Evolutionary conservation across 139 green algal genomes (phyloP).

Genomic region (Micromonas pusilla): DNA sequence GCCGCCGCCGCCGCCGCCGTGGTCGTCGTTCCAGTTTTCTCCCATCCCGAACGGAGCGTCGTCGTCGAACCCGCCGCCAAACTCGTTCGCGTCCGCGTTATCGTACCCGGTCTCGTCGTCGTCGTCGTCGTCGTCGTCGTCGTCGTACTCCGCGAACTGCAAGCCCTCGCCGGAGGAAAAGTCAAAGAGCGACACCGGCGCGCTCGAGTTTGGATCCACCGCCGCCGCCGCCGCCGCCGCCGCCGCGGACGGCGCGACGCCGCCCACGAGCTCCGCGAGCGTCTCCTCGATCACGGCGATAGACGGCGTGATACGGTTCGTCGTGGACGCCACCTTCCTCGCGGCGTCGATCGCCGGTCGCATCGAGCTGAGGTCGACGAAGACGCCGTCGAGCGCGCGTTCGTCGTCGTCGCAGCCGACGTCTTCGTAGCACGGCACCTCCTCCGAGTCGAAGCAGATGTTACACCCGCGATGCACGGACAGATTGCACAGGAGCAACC

Average conservation of each 20-base stretch:
- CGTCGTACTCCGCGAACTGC: slow-evolving; percentile 25
- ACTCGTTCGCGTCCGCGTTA: slow-evolving; percentile 21
- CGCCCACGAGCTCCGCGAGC: slow-evolving; percentile 1
- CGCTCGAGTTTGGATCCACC: neutral
- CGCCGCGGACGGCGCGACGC: neutral
- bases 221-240: neutral
- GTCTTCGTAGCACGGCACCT: slow-evolving; percentile 15
- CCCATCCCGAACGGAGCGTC: neutral
- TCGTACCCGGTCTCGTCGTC: neutral
- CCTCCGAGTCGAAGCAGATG: slow-evolving; percentile 26
- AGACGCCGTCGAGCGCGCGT: neutral
- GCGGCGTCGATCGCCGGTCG: neutral
- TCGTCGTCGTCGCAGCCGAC: slow-evolving; percentile 1
- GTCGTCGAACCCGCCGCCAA: slow-evolving; percentile 14
- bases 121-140: slow-evolving; percentile 28
- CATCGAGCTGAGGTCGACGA: neutral
- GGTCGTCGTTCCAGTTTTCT: neutral
- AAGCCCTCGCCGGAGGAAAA: neutral
- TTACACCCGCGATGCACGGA: slow-evolving; percentile 45
- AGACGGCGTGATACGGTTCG: slow-evolving; percentile 1
- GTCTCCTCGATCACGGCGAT: neutral
- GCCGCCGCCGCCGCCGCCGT: neutral
- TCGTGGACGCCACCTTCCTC: neutral
- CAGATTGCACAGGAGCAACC: slow-evolving; percentile 73
- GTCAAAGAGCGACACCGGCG: neutral